Evolutionary conservation across 768 basidiomycete genomes (phyloP).

Genomic region (Collybia sp.): DNA sequence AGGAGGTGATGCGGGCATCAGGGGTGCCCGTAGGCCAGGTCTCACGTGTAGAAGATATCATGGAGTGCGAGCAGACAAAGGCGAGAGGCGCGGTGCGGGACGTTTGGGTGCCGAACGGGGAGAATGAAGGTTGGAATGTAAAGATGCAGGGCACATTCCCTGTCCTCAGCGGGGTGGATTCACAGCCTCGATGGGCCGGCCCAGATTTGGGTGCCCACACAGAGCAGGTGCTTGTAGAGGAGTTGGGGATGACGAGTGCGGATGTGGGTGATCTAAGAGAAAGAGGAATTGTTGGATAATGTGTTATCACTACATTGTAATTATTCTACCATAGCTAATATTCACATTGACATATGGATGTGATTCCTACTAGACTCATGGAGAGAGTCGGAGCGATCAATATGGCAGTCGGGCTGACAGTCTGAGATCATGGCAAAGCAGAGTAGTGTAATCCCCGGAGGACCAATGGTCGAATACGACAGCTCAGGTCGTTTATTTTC

Average conservation of each 20-base stretch:
- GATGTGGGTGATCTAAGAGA: conserved; percentile 33
- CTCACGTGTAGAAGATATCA: conserved; percentile 56
- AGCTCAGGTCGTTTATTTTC: too few relatives aligned
- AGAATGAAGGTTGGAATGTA: conserved; percentile 48
- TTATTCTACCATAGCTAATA: too few relatives aligned
- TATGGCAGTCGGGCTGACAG: too few relatives aligned
- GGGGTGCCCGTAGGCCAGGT: conserved; percentile 66
- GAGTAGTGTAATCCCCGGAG: too few relatives aligned
- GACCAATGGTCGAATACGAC: too few relatives aligned
- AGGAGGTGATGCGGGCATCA: conserved; percentile 40
- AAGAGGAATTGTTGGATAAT: conserved; percentile 38
- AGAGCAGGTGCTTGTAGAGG: conserved; percentile 37
- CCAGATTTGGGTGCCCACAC: conserved; percentile 64
- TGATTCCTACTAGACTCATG: too few relatives aligned
- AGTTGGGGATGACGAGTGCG: conserved; percentile 33
- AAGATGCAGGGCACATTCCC: conserved; percentile 69
- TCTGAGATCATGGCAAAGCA: too few relatives aligned
- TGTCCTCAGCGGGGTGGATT: conserved; percentile 52
- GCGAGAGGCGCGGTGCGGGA: conserved; percentile 55
- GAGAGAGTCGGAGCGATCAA: too few relatives aligned
- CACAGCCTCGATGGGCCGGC: conserved; percentile 62
- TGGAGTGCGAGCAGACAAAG: conserved; percentile 51
- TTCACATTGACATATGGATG: too few relatives aligned
- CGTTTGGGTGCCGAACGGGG: conserved; percentile 42
- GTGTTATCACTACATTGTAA: too few relatives aligned